Percentiles rank a stretch among this genome's conserved stretches.
These are phyloP conservation scores for Tetrastigma voinierianum DNA, from an alignment of 164 flowering plant species.

Conservation along the genomic window DNA sequence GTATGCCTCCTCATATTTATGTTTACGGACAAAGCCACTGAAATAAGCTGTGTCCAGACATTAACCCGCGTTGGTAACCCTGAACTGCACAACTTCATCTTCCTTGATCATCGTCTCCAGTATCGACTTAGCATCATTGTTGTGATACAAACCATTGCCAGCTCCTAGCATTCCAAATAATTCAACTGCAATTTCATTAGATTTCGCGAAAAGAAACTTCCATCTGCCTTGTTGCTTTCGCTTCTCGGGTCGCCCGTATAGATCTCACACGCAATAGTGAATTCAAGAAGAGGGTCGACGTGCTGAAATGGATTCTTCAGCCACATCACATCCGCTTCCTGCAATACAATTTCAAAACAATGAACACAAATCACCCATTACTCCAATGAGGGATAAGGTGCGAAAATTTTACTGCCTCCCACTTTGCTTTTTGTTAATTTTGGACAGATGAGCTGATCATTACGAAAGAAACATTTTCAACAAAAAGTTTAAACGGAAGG, in stretches of 20 bases:
- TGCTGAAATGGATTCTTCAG: conserved; percentile 30
- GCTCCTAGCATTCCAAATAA: conserved; percentile 31
- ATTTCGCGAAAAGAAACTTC: conserved; percentile 29
- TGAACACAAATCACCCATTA: too few relatives aligned
- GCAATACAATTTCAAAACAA: conserved; percentile 5
- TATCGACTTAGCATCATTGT: conserved; percentile 13
- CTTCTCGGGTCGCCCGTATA: conserved; percentile 8
- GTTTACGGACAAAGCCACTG: conserved; percentile 30
- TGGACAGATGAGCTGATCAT: too few relatives aligned
- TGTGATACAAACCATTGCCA: conserved; percentile 22
- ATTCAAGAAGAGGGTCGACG: conserved; percentile 1
- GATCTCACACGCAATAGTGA: conserved; percentile 24
- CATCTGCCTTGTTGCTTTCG: conserved; percentile 22
- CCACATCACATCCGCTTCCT: conserved; percentile 56
- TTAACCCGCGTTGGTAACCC: background rate
- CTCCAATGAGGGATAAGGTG: too few relatives aligned
- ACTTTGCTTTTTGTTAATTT: too few relatives aligned
- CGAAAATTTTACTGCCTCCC: too few relatives aligned
- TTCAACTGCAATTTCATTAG: conserved; percentile 12
- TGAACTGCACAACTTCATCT: background rate
- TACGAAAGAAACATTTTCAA: too few relatives aligned
- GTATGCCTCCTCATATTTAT: conserved; percentile 25
- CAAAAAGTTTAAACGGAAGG: too few relatives aligned
- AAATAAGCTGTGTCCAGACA: conserved; percentile 30
- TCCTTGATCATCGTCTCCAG: conserved; percentile 18